These are phyloP conservation scores for Passiflora organensis DNA, from an alignment of 345 rosid genomes.

Conservation along the genomic window DNA sequence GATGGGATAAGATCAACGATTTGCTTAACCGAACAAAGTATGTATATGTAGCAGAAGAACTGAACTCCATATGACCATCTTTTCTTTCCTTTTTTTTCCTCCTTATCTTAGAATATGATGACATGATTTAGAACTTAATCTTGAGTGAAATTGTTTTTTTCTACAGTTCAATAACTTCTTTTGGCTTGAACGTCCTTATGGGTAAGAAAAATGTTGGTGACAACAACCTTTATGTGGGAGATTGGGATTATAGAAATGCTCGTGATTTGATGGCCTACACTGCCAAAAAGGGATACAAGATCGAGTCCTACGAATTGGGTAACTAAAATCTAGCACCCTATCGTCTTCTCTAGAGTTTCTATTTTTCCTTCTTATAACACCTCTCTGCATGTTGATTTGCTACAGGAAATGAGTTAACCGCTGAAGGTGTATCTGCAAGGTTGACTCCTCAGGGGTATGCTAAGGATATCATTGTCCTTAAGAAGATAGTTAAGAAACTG, in stretches of 20 bases:
- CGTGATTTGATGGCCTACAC: slow-evolving; percentile 44
- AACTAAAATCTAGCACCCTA: background rate
- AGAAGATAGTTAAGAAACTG: slow-evolving; percentile 25
- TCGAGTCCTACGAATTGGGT: slow-evolving; percentile 61
- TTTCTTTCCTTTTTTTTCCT: background rate
- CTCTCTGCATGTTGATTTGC: too few species aligned
- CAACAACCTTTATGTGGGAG: slow-evolving; percentile 28
- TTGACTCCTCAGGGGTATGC: slow-evolving; percentile 34
- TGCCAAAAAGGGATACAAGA: slow-evolving; percentile 40
- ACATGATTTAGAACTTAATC: background rate
- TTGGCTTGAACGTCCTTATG: slow-evolving; percentile 45
- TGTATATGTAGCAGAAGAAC: too few species aligned
- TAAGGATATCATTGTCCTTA: slow-evolving; percentile 31
- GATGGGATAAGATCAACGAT: slow-evolving; percentile 49
- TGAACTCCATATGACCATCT: too few species aligned
- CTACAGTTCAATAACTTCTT: slow-evolving; percentile 36
- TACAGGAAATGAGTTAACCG: slow-evolving; percentile 54
- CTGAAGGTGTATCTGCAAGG: slow-evolving; percentile 43
- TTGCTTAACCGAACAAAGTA: slow-evolving; percentile 44
- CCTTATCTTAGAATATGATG: background rate
- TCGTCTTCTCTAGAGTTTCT: background rate
- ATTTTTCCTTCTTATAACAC: too few species aligned
- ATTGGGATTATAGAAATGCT: slow-evolving; percentile 43
- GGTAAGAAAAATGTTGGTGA: slow-evolving; percentile 26
- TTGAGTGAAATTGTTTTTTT: background rate